Conservation (phyloP, 2,329 filamentous ascomycete genomes). For the Fusarium avenaceum region DNA sequence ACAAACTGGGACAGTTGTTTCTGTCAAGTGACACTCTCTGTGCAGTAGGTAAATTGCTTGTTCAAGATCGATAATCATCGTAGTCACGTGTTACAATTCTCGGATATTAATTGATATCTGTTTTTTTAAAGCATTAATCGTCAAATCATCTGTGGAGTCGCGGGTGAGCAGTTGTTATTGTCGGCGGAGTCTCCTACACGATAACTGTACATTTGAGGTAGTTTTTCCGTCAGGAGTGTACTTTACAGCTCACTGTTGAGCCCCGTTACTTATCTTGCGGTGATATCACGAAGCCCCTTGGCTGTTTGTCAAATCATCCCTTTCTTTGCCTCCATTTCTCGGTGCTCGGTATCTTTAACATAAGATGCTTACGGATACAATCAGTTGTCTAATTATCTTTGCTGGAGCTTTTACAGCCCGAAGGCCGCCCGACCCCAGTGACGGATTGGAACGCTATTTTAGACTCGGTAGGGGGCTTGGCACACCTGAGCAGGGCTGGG, state of each 20-base stretch:
- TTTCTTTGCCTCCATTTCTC: conserved; percentile 13
- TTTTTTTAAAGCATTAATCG: neutral
- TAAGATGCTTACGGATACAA: conserved; percentile 2
- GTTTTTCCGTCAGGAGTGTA: conserved; percentile 8
- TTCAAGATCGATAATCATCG: neutral
- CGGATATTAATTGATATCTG: neutral
- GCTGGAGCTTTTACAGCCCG: conserved; percentile 2
- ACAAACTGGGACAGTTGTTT: conserved; percentile 18
- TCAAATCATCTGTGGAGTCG: neutral
- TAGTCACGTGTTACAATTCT: conserved; percentile 16
- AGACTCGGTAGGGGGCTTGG: conserved; percentile 36
- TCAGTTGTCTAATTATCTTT: conserved; percentile 11
- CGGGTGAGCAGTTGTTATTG: neutral
- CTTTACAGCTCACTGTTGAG: conserved; percentile 31
- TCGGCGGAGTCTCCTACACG: neutral
- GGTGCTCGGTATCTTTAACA: conserved; percentile 7
- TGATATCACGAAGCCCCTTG: conserved; percentile 35
- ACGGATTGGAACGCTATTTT: conserved; percentile 15
- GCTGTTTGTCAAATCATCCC: conserved; percentile 8
- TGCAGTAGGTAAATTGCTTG: neutral
- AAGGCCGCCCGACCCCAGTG: conserved; percentile 10
- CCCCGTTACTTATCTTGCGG: conserved; percentile 22
- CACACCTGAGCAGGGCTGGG: conserved; percentile 26
- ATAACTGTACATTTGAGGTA: neutral
- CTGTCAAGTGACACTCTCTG: neutral